Base-by-base conservation (phyloP, 176 grass and related monocot species). In the Dactylis glomerata region DNA sequence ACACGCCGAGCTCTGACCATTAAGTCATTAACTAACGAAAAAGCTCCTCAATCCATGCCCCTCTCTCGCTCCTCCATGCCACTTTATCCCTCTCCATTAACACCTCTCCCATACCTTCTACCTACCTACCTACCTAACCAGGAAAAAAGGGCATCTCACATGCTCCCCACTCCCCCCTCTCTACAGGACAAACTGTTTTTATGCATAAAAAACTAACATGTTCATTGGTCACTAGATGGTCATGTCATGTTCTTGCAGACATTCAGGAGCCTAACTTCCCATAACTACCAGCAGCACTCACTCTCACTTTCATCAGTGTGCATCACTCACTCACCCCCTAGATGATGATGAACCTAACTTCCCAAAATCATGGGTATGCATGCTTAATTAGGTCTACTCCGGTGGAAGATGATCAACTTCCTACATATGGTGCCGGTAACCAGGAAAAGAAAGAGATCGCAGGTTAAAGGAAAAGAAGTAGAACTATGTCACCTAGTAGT, bases 101-200 rank as follows among this genome's bases (percentile, higher is more conserved):
- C 84, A 87, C 47, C 80, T 78, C 67, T 68, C 54, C 55, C 83
- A 30, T 75, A 76, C 75, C 75, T 83, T 83, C 54, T 83, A 79
- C 82, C 79, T 42, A 86, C 90, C 79, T 42, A 86, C 90, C 84
- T 16, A 30, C 81, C 68, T 8, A 88, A 68, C 86, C 26, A 67
- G 44, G 75, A 80, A 68, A 14, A 0, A 24, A 59, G 61, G 46
- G 86, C 86, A 96, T 33, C 73, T 83, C 91, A 91, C 88, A 96
- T 93, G 94, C 85, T 80, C 83, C 77, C 91, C 89, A 88, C 88
- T 78, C 58, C n/a, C 86, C 86, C 72, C 80, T 56, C 70, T 88
- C 85, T 68, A 75, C 86, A 85, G 81, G 74, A 83, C 75, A 86
- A 47, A 16, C 8, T 19, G 2, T 31, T 80, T 73, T 38, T 33